Evolutionary conservation across 164 flowering plant genomes (phyloP).

Genomic region (Chimonanthus salicifolius): DNA sequence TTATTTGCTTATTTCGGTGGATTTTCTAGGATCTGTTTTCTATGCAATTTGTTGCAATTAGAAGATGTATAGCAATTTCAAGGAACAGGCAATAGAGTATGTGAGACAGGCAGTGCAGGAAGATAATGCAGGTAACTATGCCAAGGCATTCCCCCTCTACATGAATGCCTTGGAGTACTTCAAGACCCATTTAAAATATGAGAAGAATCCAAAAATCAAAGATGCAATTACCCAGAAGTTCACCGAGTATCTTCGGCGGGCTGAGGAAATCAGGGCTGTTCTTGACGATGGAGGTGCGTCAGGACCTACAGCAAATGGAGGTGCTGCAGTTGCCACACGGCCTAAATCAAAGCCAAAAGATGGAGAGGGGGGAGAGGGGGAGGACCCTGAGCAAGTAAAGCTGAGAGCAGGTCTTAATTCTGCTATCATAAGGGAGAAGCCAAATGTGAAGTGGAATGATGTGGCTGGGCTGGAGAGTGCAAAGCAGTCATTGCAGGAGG

Average conservation of each 20-base stretch:
- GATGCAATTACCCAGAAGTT: conserved; percentile 93
- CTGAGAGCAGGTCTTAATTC: conserved; percentile 76
- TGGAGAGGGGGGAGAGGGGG: conserved; percentile 67
- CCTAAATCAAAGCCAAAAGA: conserved; percentile 80
- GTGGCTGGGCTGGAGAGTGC: conserved; percentile 98
- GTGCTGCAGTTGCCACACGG: conserved; percentile 71
- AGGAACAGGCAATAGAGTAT: conserved; percentile 94
- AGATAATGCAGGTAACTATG: conserved; percentile 93
- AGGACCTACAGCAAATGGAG: conserved; percentile 72
- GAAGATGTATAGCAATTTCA: conserved; percentile 94
- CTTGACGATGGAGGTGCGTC: conserved; percentile 64
- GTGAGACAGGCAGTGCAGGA: conserved; percentile 95
- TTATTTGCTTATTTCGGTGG: neutral
- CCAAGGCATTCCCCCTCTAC: conserved; percentile 85
- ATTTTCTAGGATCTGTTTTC: neutral
- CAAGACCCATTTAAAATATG: conserved; percentile 88
- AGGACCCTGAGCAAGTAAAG: conserved; percentile 83
- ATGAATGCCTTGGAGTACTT: conserved; percentile 98
- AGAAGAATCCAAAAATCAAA: conserved; percentile 90
- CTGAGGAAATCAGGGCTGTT: conserved; percentile 95
- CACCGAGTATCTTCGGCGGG: conserved; percentile 90
- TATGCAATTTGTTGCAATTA: conserved; percentile 11
- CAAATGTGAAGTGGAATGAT: conserved; percentile 94
- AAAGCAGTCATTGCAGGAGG: conserved; percentile 96
- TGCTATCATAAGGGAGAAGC: conserved; percentile 95